A percentile compares a stretch with the other conserved stretches of the same genome.
These are phyloP conservation scores for Clavulina sp. DNA, from an alignment of 768 basidiomycete species.

Conservation along the genomic window DNA sequence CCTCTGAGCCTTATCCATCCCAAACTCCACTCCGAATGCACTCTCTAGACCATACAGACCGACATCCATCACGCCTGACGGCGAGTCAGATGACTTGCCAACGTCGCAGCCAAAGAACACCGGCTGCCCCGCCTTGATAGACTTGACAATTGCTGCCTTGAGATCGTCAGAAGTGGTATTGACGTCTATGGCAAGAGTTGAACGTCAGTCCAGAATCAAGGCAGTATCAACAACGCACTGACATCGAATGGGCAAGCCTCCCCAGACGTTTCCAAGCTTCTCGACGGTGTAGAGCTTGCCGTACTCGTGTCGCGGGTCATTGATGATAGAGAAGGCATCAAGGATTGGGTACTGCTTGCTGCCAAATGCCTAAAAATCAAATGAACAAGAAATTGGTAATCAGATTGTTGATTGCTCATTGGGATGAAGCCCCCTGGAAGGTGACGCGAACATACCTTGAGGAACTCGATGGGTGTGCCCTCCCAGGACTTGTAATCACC, in stretches of 20 bases:
- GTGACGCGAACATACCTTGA: slow-evolving; percentile 20
- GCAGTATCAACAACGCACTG: slow-evolving; percentile 17
- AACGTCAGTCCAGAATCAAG: background rate
- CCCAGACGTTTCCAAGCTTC: slow-evolving; percentile 85
- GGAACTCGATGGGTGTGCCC: slow-evolving; percentile 69
- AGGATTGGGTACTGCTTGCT: slow-evolving; percentile 38
- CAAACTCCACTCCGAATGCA: slow-evolving; percentile 68
- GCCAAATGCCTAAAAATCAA: slow-evolving; percentile 25
- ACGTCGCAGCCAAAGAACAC: slow-evolving; percentile 97
- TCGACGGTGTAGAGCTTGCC: slow-evolving; percentile 78
- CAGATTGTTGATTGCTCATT: no score
- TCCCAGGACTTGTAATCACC: slow-evolving; percentile 60
- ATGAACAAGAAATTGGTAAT: no score
- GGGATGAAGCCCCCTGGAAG: no score
- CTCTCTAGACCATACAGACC: slow-evolving; percentile 53
- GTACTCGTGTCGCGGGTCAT: slow-evolving; percentile 81
- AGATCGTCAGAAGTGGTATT: slow-evolving; percentile 72
- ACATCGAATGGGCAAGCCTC: slow-evolving; percentile 73
- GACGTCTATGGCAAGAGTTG: slow-evolving; percentile 41
- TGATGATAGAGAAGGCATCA: slow-evolving; percentile 82
- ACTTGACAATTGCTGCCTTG: slow-evolving; percentile 65
- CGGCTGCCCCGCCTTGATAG: slow-evolving; percentile 73
- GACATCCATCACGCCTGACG: slow-evolving; percentile 72
- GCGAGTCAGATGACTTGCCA: slow-evolving; percentile 59
- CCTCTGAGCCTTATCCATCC: slow-evolving; percentile 71